These are phyloP conservation scores for Lentinula boryana DNA, from an alignment of 768 basidiomycete genomes.

Conservation along the genomic window DNA sequence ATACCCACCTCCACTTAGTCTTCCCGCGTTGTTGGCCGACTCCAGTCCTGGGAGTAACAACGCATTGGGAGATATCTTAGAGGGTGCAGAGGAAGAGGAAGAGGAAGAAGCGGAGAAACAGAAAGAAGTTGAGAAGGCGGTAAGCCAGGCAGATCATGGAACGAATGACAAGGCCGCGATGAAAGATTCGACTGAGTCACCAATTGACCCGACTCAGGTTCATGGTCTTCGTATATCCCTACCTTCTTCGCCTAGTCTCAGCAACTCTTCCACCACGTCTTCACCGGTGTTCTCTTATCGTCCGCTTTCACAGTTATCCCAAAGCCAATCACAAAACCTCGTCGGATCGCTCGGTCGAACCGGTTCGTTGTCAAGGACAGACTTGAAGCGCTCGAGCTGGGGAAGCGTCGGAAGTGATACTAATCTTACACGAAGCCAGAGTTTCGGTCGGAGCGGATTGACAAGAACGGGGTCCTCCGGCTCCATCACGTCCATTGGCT, in stretches of 20 bases:
- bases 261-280: neutral
- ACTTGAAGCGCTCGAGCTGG: neutral
- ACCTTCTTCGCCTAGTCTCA: neutral
- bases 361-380: neutral
- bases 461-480: conserved; percentile 1
- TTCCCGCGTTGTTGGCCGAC: conserved; percentile 17
- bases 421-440: neutral
- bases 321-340: neutral
- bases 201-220: conserved; percentile 5
- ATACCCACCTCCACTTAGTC: conserved; percentile 32
- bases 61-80: conserved; percentile 54
- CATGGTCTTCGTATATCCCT: conserved; percentile 9
- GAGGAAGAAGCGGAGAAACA: conserved; percentile 25
- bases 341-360: neutral
- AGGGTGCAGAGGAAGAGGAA: conserved; percentile 53
- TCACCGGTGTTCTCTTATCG: neutral
- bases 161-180: neutral
- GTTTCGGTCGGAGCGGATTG: neutral
- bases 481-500: neutral
- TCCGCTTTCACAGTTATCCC: neutral
- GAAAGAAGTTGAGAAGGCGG: conserved; percentile 11
- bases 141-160: conserved; percentile 8
- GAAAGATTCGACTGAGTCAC: neutral
- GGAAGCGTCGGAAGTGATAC: neutral
- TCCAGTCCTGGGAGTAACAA: neutral